These are phyloP conservation scores for Apiospora phragmitis DNA, from an alignment of 2,329 filamentous ascomycete species.

Conservation along the genomic window DNA sequence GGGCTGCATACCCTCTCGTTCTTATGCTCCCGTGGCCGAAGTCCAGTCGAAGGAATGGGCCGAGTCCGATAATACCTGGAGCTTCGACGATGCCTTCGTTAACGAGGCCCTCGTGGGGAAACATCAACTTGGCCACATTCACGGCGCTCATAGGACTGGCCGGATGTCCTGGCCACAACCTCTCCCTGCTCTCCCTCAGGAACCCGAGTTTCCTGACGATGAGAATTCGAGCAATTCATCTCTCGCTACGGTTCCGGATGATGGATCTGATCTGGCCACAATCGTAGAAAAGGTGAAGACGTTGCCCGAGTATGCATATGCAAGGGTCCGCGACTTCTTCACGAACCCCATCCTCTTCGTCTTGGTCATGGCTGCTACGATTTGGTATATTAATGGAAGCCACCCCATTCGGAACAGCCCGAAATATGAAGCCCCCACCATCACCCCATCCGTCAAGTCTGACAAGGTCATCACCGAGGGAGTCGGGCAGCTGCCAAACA, in stretches of 20 bases:
- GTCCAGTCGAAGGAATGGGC: slow-evolving; percentile 49
- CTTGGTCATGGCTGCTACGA: slow-evolving; percentile 37
- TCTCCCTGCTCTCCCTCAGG: slow-evolving; percentile 35
- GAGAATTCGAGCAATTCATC: slow-evolving; percentile 14
- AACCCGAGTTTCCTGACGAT: slow-evolving; percentile 17
- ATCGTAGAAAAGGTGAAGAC: slow-evolving; percentile 52
- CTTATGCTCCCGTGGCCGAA: slow-evolving; percentile 59
- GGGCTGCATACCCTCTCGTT: slow-evolving; percentile 80
- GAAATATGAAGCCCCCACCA: not conserved
- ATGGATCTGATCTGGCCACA: slow-evolving; percentile 36
- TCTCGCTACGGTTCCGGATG: slow-evolving; percentile 33
- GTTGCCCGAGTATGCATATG: slow-evolving; percentile 50
- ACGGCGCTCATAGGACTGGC: slow-evolving; percentile 20
- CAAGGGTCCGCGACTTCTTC: slow-evolving; percentile 55
- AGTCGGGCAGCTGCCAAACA: not conserved
- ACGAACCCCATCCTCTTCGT: slow-evolving; percentile 55
- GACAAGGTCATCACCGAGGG: not conserved
- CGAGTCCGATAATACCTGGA: slow-evolving; percentile 40
- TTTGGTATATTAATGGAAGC: slow-evolving; percentile 35
- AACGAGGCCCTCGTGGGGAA: slow-evolving; percentile 69
- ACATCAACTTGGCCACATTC: slow-evolving; percentile 57
- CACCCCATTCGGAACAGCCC: slow-evolving; percentile 27
- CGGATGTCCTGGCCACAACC: slow-evolving; percentile 37
- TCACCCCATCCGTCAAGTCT: not conserved
- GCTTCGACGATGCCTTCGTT: slow-evolving; percentile 47